Evolutionary conservation across 225 moss, liverwort and hornwort species (phyloP).

Genomic region (Ulota crispa): DNA sequence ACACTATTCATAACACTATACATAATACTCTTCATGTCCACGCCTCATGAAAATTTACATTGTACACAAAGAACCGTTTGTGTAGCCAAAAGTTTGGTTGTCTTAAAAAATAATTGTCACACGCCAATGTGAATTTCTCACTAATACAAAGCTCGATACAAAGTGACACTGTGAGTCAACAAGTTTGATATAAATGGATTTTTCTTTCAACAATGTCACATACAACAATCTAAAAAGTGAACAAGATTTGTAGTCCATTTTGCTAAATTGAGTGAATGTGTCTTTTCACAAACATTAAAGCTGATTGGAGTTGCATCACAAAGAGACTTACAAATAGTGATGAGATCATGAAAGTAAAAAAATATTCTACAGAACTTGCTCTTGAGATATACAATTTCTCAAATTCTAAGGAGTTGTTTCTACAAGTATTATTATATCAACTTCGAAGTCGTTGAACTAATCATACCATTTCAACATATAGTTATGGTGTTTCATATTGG

Average conservation of each 20-base stretch:
- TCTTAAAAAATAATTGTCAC: too few relatives aligned
- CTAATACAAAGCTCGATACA: too few relatives aligned
- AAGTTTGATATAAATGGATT: neutral
- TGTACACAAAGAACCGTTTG: too few relatives aligned
- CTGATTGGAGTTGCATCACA: too few relatives aligned
- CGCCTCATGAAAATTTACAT: too few relatives aligned
- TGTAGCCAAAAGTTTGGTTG: too few relatives aligned
- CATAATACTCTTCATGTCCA: too few relatives aligned
- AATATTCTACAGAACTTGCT: neutral
- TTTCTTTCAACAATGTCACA: neutral
- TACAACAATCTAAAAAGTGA: neutral
- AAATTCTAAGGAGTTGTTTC: neutral
- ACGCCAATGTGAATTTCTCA: too few relatives aligned
- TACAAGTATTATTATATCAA: neutral
- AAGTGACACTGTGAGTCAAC: rapidly evolving
- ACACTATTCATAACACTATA: too few relatives aligned
- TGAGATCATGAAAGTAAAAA: neutral
- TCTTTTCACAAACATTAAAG: neutral
- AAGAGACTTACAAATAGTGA: neutral
- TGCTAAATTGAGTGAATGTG: neutral
- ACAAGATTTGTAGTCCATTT: neutral
- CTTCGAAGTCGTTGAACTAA: neutral
- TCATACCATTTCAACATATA: too few relatives aligned
- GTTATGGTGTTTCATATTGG: neutral
- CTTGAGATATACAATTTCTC: neutral